A percentile compares a stretch with the other conserved stretches of the same genome.
These are phyloP conservation scores for Cyberlindnera japonica DNA, from an alignment of 805 yeast genomes.

Conservation along the genomic window DNA sequence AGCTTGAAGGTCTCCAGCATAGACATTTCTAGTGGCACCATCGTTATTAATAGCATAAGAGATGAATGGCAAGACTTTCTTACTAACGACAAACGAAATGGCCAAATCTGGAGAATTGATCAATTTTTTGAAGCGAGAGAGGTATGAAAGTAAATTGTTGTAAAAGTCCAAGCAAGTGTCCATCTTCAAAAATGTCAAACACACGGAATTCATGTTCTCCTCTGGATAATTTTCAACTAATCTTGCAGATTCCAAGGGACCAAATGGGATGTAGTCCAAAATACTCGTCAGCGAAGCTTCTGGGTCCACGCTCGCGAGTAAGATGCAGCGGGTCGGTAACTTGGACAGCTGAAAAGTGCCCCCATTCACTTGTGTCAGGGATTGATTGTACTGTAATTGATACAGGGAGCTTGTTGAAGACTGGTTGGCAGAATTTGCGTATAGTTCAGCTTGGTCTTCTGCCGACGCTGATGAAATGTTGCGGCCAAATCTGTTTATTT, in stretches of 20 bases:
- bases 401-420: slow-evolving; percentile 13
- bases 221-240: slow-evolving; percentile 31
- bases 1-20: slow-evolving; percentile 69
- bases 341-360: slow-evolving; percentile 13
- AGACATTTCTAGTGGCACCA: slow-evolving; percentile 92
- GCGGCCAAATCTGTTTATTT: slow-evolving; percentile 5
- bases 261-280: slow-evolving; percentile 46
- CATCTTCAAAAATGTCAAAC: slow-evolving; percentile 28
- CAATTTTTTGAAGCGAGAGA: slow-evolving; percentile 33
- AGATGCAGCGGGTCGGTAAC: slow-evolving; percentile 26
- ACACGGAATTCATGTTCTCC: slow-evolving; percentile 24
- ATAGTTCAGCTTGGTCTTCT: slow-evolving; percentile 8
- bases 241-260: slow-evolving; percentile 60
- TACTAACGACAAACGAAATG: slow-evolving; percentile 32
- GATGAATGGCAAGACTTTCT: slow-evolving; percentile 26
- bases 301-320: slow-evolving; percentile 22
- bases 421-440: slow-evolving; percentile 7
- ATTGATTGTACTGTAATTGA: slow-evolving; percentile 9
- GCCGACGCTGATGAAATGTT: slow-evolving; percentile 5
- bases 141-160: slow-evolving; percentile 34
- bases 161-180: slow-evolving; percentile 36
- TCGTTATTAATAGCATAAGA: slow-evolving; percentile 59
- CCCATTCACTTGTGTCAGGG: slow-evolving; percentile 8
- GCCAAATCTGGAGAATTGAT: slow-evolving; percentile 38
- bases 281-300: slow-evolving; percentile 28